Conservation (phyloP, 2,329 filamentous ascomycete species). For the Lithohypha guttulata region DNA sequence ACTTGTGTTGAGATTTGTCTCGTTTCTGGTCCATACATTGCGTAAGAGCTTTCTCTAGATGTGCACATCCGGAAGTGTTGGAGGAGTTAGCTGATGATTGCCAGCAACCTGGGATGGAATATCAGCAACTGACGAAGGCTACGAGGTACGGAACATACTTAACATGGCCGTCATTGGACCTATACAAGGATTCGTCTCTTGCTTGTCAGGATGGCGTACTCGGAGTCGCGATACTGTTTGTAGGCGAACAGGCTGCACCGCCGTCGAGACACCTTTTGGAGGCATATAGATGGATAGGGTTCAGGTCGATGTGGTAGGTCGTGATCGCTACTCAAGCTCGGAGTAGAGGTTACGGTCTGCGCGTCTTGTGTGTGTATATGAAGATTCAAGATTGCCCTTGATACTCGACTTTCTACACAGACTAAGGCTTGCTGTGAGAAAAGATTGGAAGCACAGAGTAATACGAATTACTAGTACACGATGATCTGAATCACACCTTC, state of each 20-base stretch:
- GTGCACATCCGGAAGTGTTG: slow-evolving; percentile 36
- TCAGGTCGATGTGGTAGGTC: not conserved
- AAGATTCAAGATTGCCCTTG: too few species aligned
- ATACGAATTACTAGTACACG: too few species aligned
- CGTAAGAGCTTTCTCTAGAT: slow-evolving; percentile 50
- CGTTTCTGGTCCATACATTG: slow-evolving; percentile 80
- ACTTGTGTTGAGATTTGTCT: slow-evolving; percentile 28
- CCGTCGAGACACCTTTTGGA: slow-evolving; percentile 34
- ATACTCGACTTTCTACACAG: too few species aligned
- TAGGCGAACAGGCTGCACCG: slow-evolving; percentile 35
- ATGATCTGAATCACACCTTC: too few species aligned
- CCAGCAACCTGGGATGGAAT: slow-evolving; percentile 32
- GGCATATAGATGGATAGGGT: slow-evolving; percentile 27
- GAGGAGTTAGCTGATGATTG: slow-evolving; percentile 29
- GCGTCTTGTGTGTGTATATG: too few species aligned
- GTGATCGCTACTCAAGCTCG: too few species aligned
- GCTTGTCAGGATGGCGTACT: slow-evolving; percentile 52
- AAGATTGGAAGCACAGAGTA: too few species aligned
- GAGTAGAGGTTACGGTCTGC: not conserved
- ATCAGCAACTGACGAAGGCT: slow-evolving; percentile 1
- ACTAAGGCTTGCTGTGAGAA: too few species aligned
- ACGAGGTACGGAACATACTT: slow-evolving; percentile 38
- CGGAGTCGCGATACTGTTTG: slow-evolving; percentile 46
- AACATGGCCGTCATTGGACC: slow-evolving; percentile 56
- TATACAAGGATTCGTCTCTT: slow-evolving; percentile 53